Conservation (phyloP, 768 basidiomycete species). For the Boletus subparvulus region DNA sequence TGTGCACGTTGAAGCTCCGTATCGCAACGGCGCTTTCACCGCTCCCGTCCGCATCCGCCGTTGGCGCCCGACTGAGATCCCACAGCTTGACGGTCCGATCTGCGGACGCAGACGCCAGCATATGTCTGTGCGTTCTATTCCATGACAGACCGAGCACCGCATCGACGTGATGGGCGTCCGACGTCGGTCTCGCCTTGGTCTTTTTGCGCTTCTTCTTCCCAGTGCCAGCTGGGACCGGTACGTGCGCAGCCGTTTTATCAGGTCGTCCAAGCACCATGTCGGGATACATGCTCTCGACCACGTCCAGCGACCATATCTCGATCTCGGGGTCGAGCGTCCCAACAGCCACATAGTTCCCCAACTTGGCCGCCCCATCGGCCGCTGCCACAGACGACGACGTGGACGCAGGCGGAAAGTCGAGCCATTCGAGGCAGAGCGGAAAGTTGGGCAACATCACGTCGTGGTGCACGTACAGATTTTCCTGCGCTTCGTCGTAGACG, state of each 20-base stretch:
- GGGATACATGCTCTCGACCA: conserved; percentile 93
- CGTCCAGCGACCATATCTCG: conserved; percentile 96
- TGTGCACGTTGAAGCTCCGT: conserved; percentile 81
- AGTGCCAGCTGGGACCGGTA: conserved; percentile 79
- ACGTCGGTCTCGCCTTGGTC: conserved; percentile 58
- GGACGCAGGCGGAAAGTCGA: conserved; percentile 83
- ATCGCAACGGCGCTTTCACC: conserved; percentile 57
- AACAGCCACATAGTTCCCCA: conserved; percentile 92
- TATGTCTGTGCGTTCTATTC: conserved; percentile 87
- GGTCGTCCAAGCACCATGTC: conserved; percentile 88
- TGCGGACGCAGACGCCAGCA: conserved; percentile 89
- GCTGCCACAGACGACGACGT: conserved; percentile 38
- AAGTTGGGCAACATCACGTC: conserved; percentile 97
- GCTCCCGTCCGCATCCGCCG: conserved; percentile 44
- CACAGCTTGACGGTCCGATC: conserved; percentile 96
- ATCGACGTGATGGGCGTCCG: conserved; percentile 82
- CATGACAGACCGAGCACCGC: conserved; percentile 92
- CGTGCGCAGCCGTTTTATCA: conserved; percentile 75
- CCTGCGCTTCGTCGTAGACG: conserved; percentile 89
- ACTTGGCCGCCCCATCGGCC: conserved; percentile 34
- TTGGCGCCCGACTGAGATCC: conserved; percentile 80
- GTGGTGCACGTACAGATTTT: conserved; percentile 94
- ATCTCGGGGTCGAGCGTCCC: conserved; percentile 97
- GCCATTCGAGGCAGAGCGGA: conserved; percentile 98
- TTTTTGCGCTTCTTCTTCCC: conserved; percentile 98